phyloP scores from a whole-genome alignment of 495 filamentous ascomycete genomes.

The Glonium stellatum region DNA sequence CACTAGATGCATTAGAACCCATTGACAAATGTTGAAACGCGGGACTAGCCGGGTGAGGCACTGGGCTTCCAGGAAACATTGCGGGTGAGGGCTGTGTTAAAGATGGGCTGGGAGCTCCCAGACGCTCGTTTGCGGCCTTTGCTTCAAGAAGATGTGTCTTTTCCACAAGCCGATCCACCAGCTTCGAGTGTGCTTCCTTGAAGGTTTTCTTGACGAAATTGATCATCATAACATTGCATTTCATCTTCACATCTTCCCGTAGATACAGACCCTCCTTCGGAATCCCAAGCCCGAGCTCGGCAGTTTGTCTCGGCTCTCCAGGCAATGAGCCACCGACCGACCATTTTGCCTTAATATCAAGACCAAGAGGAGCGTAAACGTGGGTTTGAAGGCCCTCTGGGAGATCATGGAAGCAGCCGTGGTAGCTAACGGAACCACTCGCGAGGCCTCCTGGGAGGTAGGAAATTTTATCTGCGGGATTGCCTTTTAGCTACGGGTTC shows the following conservation, averaged over 20 bases:
- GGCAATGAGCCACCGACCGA: constrained; percentile 54
- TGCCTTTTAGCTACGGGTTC: background rate
- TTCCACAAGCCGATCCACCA: constrained; percentile 58
- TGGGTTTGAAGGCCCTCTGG: constrained; percentile 66
- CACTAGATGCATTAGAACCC: background rate
- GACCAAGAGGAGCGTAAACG: constrained; percentile 59
- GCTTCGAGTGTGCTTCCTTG: constrained; percentile 57
- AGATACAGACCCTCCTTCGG: constrained; percentile 64
- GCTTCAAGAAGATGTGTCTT: constrained; percentile 43
- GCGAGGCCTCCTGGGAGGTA: constrained; percentile 63
- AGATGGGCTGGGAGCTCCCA: constrained; percentile 1
- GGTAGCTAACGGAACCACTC: constrained; percentile 63
- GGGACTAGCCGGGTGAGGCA: background rate
- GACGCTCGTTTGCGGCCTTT: constrained; percentile 16
- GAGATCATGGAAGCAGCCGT: constrained; percentile 65
- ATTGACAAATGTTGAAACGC: background rate
- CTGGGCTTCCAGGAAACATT: background rate
- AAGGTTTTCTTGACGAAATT: constrained; percentile 69
- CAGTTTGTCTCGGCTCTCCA: constrained; percentile 52
- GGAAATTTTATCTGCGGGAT: constrained; percentile 52
- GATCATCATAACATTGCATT: constrained; percentile 65
- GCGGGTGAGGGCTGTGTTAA: background rate
- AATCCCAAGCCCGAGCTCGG: constrained; percentile 54
- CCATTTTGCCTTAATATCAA: constrained; percentile 67
- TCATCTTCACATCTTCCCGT: constrained; percentile 69